Percentiles rank a stretch among this genome's conserved stretches.
Conservation (phyloP, 257 asterid species). For the Rehmannia glutinosa region DNA sequence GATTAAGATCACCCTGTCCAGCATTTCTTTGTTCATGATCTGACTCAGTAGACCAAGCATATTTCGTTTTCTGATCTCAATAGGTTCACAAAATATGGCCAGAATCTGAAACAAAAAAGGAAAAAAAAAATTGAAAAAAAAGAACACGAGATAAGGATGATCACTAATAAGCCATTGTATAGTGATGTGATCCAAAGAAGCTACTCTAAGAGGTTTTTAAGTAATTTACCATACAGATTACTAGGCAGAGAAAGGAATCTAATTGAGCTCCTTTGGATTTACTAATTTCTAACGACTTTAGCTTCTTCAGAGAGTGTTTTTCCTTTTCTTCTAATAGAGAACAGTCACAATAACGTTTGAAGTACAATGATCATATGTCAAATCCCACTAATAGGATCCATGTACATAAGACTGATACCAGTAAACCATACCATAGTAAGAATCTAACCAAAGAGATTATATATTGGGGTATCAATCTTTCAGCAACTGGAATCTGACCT, state of each 20-base stretch:
- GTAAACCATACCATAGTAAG: too few species aligned
- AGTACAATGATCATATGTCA: not conserved
- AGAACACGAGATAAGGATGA: not conserved
- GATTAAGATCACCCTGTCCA: constrained; percentile 43
- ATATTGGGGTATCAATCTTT: not conserved
- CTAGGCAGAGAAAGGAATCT: too few species aligned
- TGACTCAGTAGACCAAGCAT: constrained; percentile 35
- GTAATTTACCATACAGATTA: too few species aligned
- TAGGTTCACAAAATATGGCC: constrained; percentile 34
- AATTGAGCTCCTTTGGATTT: too few species aligned
- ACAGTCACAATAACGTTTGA: not conserved
- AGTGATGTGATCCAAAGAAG: too few species aligned
- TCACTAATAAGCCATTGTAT: not conserved
- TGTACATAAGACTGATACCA: too few species aligned
- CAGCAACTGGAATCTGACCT: not conserved
- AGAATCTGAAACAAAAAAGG: constrained; percentile 25
- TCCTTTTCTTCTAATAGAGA: too few species aligned
- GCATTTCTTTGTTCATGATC: constrained; percentile 29
- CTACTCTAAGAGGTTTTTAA: too few species aligned
- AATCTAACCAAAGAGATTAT: not conserved
- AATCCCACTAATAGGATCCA: too few species aligned
- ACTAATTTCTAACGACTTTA: too few species aligned
- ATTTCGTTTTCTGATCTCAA: constrained; percentile 26
- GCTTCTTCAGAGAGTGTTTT: too few species aligned
- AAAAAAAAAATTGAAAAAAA: not conserved